Evolutionary conservation across 75 land plant species (phyloP).

Genomic region (Isoetes taiwanensis): DNA sequence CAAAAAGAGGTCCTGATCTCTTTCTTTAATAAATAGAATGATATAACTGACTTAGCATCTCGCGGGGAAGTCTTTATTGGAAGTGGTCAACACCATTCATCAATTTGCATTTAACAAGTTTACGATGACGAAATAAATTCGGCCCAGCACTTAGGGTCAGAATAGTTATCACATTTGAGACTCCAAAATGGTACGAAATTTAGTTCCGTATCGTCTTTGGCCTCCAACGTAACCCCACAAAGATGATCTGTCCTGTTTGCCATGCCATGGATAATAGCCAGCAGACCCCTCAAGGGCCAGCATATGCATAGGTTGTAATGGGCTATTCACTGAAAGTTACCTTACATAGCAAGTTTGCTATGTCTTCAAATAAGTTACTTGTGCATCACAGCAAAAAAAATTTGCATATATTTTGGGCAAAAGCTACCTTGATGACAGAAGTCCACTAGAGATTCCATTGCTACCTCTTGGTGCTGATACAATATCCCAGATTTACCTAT

Average conservation of each 20-base stretch:
- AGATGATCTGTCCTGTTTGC: not conserved
- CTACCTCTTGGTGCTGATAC: conserved; percentile 4
- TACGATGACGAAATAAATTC: not conserved
- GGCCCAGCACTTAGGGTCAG: not conserved
- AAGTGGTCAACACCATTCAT: conserved; percentile 1
- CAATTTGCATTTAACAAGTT: not conserved
- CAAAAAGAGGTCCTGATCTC: conserved; percentile 70
- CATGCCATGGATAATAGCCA: conserved; percentile 4
- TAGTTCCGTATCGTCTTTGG: not conserved
- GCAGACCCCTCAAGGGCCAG: not conserved
- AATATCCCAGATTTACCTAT: not conserved
- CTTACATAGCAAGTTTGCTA: not conserved
- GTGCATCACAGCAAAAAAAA: not conserved
- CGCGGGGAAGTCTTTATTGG: conserved; percentile 91
- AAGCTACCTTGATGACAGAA: not conserved
- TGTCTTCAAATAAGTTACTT: not conserved
- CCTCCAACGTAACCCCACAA: not conserved
- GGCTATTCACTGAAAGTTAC: not conserved
- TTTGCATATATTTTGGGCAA: conserved; percentile 2
- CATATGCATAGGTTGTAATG: not conserved
- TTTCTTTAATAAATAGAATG: conserved; percentile 71
- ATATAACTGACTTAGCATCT: conserved; percentile 68
- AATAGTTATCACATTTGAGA: not conserved
- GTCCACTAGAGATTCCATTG: conserved; percentile 2
- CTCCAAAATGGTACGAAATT: conserved; percentile 1